Evolutionary conservation across 2,329 filamentous ascomycete genomes (phyloP), one percentile per base, ranked within the genome.

Genomic region (Hymenoscyphus linearis): DNA sequence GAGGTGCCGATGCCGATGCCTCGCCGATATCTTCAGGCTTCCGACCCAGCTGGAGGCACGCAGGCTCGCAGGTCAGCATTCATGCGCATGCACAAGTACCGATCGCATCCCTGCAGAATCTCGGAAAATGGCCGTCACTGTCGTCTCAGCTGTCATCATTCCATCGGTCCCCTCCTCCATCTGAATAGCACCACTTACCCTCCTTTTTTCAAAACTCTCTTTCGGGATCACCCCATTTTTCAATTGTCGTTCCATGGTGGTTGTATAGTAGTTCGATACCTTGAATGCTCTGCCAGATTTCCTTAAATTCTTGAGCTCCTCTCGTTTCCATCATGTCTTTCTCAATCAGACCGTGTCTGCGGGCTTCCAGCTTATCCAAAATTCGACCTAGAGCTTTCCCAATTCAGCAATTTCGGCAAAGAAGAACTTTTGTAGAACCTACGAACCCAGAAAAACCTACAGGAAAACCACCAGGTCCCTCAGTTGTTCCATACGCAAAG

Each of bases 401-500:
- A 10, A 22, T 64, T n/a, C 47, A 60, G 12, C 64, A 65, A 44
- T 44, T 66, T 16, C 64, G 53, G 58, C 64, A 60, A 62, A 65
- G 64, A n/a, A 69, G 71, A 62, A 47, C 62, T 18, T 67, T 66
- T 59, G 2, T 26, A 53, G 26, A 52, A 22, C 66, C 65, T 52
- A 64, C 65, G 14, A 59, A 63, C 44, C 62, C 58, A 47, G 14
- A 59, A 55, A 44, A 56, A 55, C 5, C 10, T 37, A 26, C 52
- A 12, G 35, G 60, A 5, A 56, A 62, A 59, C 35, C 54, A 36
- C 57, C 60, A 37, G 35, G 60, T 44, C 62, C 58, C 25, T 61
- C 35, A 12, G 62, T 64, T 18, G 77, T 80, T 44, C 76, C 74
- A 71, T 70, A 74, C 56, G 79, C 79, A 10, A 80, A 79, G 65